Conservation (phyloP, 352 stramenopile species). For the Globisporangium sylvaticum region DNA sequence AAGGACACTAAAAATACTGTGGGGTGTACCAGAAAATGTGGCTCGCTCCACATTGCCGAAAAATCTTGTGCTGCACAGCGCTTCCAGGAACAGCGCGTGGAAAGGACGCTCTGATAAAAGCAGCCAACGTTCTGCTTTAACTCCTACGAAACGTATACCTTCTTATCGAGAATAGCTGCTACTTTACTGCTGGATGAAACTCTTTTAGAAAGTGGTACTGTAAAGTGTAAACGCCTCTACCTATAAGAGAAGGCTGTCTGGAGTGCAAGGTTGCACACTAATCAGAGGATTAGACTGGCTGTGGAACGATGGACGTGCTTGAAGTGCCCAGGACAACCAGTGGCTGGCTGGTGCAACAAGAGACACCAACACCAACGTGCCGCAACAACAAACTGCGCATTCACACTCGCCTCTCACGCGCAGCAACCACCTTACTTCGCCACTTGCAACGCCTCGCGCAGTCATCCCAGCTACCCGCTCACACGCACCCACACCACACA, state of each 20-base stretch:
- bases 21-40: neutral
- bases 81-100: neutral
- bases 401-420: neutral
- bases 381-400: neutral
- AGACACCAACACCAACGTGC: neutral
- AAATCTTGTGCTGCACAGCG: conserved; percentile 20
- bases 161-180: neutral
- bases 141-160: neutral
- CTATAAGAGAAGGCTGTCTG: too few species aligned
- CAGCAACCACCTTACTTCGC: conserved; percentile 14
- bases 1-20: neutral
- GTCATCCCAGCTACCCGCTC: neutral
- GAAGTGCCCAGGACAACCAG: conserved; percentile 22
- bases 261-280: neutral
- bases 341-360: conserved; percentile 11
- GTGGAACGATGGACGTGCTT: conserved; percentile 18
- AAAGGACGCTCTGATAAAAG: conserved; percentile 7
- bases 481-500: neutral
- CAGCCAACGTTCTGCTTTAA: neutral
- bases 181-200: too few species aligned
- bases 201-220: too few species aligned
- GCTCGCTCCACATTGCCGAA: conserved; percentile 11
- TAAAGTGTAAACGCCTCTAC: too few species aligned
- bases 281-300: neutral
- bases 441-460: conserved; percentile 11